Base-by-base conservation (phyloP, 257 asterid genomes). In the Phtheirospermum japonicum region DNA sequence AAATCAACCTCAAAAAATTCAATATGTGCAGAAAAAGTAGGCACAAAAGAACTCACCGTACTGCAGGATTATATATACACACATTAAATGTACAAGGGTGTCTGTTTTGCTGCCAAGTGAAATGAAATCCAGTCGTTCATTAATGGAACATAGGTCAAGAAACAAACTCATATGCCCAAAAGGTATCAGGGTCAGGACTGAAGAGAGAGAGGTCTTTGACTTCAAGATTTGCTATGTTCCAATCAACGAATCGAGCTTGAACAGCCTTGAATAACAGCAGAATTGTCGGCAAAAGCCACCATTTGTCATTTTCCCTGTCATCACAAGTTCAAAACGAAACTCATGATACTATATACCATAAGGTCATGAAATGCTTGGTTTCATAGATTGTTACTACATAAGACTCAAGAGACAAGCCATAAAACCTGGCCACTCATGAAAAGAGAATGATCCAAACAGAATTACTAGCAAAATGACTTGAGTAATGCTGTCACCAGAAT, bases 211-310 rank as follows among this genome's bases (percentile, higher is more conserved):
- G 77, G 73, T 91, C 96, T 74, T 76, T 85, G 28, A 88, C 84
- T 80, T 91, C 98, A 36, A 88, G 59, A 73, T 88, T 91, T 42
- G 96, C 98, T 50, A 88, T 79, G 68, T 88, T 89, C 96, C 98
- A 91, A 75, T 91, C 92, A 4, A 86, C 85, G 54, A 91, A 79
- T 61, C 95, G 89, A 65, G 95, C 95, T 82, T 91, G 96, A 66
- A 82, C 66, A 3, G 80, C 78, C 83, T 91, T 91, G 37, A 82
- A 67, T 67, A 88, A 67, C 75, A 91, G 57, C 77, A 91, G 79
- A 73, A 88, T 78, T 0, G 88, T 81, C 19, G 96, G 98, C 74
- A 91, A 76, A 71, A 88, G 75, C 98, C 96, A 91, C 96, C 95
- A 88, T 64, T 77, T 78, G 43, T 82, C 91, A 20, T 86, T 92